Conservation (phyloP, 73 alveolate species). For the Paramecium tetraurelia region DNA sequence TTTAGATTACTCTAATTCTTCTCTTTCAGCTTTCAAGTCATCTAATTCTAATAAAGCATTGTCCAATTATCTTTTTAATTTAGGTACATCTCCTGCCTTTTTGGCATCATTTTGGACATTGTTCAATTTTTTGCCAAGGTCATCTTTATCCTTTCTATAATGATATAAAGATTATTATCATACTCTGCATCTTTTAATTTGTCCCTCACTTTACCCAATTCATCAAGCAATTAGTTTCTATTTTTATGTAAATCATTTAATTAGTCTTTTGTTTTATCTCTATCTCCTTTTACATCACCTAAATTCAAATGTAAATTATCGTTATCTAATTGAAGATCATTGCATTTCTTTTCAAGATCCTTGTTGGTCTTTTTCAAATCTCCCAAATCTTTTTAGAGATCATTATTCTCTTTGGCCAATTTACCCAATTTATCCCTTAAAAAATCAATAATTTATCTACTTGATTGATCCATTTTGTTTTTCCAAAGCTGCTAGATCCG, state of each 20-base stretch:
- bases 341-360: conserved; percentile 9
- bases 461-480: conserved; percentile 11
- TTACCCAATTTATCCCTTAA: conserved; percentile 29
- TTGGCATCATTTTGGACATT: background rate
- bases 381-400: background rate
- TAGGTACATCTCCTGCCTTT: conserved; percentile 41
- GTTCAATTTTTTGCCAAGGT: background rate
- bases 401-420: conserved; percentile 12
- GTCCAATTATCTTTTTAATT: background rate
- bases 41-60: background rate
- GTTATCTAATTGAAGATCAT: background rate
- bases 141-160: background rate
- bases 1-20: background rate
- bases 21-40: conserved; percentile 11
- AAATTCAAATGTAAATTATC: background rate
- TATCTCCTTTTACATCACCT: background rate
- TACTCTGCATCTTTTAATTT: conserved; percentile 31
- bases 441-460: background rate
- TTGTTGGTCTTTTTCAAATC: background rate
- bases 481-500: conserved; percentile 20
- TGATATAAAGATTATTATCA: background rate
- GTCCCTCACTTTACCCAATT: background rate
- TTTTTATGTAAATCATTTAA: background rate
- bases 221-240: background rate
- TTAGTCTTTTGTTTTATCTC: background rate